Conservation (phyloP, 2,329 filamentous ascomycete species). For the Fusarium udum region DNA sequence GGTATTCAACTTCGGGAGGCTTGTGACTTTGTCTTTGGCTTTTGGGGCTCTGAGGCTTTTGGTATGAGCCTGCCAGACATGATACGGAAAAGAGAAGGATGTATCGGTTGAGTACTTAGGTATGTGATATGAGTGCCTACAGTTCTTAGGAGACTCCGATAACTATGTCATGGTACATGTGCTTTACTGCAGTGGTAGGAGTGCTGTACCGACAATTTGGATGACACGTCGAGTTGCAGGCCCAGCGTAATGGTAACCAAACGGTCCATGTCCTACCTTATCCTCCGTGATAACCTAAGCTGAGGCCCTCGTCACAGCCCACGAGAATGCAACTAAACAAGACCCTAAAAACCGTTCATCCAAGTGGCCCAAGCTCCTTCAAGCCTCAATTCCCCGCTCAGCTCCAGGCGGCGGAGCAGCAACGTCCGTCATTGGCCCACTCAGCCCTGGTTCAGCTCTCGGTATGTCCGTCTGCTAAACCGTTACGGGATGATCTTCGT, state of each 20-base stretch:
- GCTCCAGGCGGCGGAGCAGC: constrained; percentile 23
- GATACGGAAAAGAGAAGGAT: not conserved
- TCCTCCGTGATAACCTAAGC: not conserved
- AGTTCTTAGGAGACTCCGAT: not conserved
- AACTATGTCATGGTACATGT: not conserved
- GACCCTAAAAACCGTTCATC: not conserved
- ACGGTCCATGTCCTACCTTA: not conserved
- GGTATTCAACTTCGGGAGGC: constrained; percentile 5
- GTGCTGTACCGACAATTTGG: constrained; percentile 20
- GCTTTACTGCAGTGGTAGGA: not conserved
- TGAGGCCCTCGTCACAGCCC: constrained; percentile 21
- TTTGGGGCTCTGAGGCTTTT: not conserved
- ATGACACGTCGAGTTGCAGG: not conserved
- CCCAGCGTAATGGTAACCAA: constrained; percentile 8
- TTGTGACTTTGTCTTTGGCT: not conserved
- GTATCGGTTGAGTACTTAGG: not conserved
- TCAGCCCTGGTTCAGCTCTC: constrained; percentile 40
- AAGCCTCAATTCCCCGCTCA: constrained; percentile 16
- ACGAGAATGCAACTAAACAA: constrained; percentile 14
- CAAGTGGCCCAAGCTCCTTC: constrained; percentile 36
- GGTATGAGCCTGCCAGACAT: constrained; percentile 1
- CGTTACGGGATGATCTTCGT: constrained; percentile 33
- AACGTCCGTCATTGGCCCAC: constrained; percentile 22
- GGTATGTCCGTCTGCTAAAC: constrained; percentile 42
- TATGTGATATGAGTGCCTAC: not conserved